phyloP scores from a whole-genome alignment of 768 basidiomycete genomes.

The Tulasnella sp. region DNA sequence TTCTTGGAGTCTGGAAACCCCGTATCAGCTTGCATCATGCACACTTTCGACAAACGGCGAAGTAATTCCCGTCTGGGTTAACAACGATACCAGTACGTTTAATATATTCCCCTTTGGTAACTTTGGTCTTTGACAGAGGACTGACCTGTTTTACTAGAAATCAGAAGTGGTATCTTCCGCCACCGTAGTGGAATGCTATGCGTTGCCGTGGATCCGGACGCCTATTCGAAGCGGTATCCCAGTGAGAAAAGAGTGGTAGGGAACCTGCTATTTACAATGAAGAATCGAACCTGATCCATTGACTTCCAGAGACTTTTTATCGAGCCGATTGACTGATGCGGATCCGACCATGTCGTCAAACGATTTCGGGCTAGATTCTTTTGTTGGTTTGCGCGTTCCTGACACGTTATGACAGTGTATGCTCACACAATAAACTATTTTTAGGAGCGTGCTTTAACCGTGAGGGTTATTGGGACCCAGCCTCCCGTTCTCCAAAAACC shows the following conservation, averaged over 20 bases:
- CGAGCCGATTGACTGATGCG: background rate
- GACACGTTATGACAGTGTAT: too few relatives aligned
- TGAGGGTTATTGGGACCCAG: too few relatives aligned
- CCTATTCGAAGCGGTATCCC: background rate
- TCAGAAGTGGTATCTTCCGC: background rate
- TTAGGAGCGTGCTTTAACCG: too few relatives aligned
- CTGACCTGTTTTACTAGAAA: too few relatives aligned
- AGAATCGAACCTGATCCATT: background rate
- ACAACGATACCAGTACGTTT: background rate
- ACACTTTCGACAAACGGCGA: background rate
- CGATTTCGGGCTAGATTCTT: too few relatives aligned
- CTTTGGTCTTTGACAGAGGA: too few relatives aligned
- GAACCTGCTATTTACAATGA: background rate
- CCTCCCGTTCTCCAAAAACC: too few relatives aligned
- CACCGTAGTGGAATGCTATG: background rate
- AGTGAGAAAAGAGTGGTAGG: background rate
- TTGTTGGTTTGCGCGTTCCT: too few relatives aligned
- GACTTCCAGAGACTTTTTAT: background rate
- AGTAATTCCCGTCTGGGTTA: background rate
- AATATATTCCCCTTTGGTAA: background rate
- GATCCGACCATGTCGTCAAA: too few relatives aligned
- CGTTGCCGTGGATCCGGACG: background rate
- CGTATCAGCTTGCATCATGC: background rate
- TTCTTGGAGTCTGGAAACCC: background rate
- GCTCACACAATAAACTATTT: too few relatives aligned